These are phyloP conservation scores for Teunomyces gatunensis DNA, from an alignment of 805 yeast species.

Conservation along the genomic window DNA sequence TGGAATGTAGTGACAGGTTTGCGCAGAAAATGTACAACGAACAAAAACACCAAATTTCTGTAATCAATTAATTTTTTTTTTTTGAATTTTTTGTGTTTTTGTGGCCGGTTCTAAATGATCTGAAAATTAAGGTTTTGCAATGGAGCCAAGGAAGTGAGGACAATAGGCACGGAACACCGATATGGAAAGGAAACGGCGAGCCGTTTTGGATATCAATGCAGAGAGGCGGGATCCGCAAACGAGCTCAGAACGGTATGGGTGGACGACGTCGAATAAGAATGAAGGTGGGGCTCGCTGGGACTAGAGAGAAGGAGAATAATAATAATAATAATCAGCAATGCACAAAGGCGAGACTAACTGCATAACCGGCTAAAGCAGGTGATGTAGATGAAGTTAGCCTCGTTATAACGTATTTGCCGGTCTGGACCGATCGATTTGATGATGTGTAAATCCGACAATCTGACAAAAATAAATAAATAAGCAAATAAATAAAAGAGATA, in stretches of 20 bases:
- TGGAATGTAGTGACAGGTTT: not conserved
- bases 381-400: too few relatives aligned
- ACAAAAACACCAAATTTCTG: not conserved
- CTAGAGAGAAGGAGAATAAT: not conserved
- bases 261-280: not conserved
- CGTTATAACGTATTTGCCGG: not conserved
- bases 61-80: too few relatives aligned
- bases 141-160: not conserved
- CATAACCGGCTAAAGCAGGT: too few relatives aligned
- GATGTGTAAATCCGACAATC: not conserved
- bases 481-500: not conserved
- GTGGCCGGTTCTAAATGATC: not conserved
- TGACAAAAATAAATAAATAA: not conserved
- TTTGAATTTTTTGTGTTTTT: not conserved
- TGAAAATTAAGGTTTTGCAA: not conserved
- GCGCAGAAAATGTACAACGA: not conserved
- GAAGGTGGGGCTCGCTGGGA: not conserved
- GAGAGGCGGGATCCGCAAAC: not conserved
- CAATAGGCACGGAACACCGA: not conserved
- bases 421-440: not conserved
- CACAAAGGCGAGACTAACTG: too few relatives aligned
- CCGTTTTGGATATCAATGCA: not conserved
- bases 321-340: not conserved
- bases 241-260: not conserved
- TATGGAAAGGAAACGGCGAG: not conserved